These are phyloP conservation scores for Artomyces pyxidatus DNA, from an alignment of 768 basidiomycete species.

Conservation along the genomic window DNA sequence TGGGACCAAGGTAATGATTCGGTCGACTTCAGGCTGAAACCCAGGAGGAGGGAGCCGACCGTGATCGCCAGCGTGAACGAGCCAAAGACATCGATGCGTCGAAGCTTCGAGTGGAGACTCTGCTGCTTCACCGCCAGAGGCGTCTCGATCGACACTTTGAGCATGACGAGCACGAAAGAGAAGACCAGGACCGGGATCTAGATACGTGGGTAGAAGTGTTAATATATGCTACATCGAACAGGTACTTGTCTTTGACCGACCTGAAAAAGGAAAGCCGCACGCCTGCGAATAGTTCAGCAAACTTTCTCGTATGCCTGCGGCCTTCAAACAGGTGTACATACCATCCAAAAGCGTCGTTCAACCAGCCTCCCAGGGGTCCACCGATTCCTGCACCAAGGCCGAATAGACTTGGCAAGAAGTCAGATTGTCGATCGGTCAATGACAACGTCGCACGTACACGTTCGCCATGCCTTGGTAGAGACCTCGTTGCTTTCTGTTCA, in stretches of 20 bases:
- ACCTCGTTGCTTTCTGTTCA: constrained; percentile 68
- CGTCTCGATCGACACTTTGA: constrained; percentile 72
- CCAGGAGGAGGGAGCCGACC: constrained; percentile 66
- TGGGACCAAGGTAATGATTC: constrained; percentile 74
- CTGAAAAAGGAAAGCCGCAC: constrained; percentile 81
- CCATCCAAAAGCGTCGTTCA: constrained; percentile 84
- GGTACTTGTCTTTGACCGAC: constrained; percentile 29
- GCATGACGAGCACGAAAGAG: constrained; percentile 60
- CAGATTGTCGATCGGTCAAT: not conserved
- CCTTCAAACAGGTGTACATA: constrained; percentile 19
- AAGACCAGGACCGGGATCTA: constrained; percentile 75
- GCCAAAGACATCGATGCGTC: constrained; percentile 80
- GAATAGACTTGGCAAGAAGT: constrained; percentile 46
- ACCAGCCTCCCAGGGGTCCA: constrained; percentile 77
- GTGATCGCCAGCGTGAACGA: constrained; percentile 69
- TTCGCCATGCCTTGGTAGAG: constrained; percentile 90
- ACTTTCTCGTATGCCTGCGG: not conserved
- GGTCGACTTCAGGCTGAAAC: constrained; percentile 68
- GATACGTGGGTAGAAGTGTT: constrained; percentile 8
- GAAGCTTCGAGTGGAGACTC: constrained; percentile 51
- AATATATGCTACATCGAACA: constrained; percentile 3
- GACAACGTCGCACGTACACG: constrained; percentile 42
- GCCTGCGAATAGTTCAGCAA: constrained; percentile 39
- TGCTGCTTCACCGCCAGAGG: constrained; percentile 59
- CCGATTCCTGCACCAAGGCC: constrained; percentile 79